Conservation (phyloP, 75 land plant genomes). For the Cunninghamia lanceolata region DNA sequence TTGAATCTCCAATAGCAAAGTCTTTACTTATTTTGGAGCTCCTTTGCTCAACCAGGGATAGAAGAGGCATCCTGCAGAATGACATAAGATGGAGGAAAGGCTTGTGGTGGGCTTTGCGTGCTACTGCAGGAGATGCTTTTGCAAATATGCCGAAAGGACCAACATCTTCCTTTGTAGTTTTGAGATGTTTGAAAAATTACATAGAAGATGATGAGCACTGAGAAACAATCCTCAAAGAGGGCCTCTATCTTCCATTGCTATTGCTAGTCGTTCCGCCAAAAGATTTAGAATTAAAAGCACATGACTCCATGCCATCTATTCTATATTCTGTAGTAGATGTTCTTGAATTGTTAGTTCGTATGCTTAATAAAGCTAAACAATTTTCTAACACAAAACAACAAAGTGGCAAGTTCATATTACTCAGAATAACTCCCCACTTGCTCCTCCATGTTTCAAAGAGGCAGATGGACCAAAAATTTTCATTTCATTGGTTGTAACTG, state of each 20-base stretch:
- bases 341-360: no score
- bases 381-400: no score
- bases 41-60: constrained; percentile 39
- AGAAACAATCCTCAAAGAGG: constrained; percentile 31
- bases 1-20: constrained; percentile 42
- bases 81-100: constrained; percentile 47
- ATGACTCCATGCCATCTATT: no score
- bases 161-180: constrained; percentile 42
- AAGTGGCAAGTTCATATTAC: no score
- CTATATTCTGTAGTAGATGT: no score
- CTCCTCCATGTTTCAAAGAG: constrained; percentile 26
- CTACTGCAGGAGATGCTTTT: constrained; percentile 43
- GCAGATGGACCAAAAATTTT: constrained; percentile 37
- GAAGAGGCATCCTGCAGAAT: constrained; percentile 27
- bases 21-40: constrained; percentile 36
- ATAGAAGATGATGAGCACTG: constrained; percentile 32
- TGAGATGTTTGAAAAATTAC: constrained; percentile 41
- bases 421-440: constrained; percentile 28
- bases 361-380: no score
- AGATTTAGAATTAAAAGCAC: no score
- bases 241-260: no score
- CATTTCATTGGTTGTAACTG: constrained; percentile 24
- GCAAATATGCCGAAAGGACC: constrained; percentile 37
- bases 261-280: no score
- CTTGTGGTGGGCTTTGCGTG: constrained; percentile 47